Conservation (phyloP, 208 protist species). For the Crithidia mellificae region DNA sequence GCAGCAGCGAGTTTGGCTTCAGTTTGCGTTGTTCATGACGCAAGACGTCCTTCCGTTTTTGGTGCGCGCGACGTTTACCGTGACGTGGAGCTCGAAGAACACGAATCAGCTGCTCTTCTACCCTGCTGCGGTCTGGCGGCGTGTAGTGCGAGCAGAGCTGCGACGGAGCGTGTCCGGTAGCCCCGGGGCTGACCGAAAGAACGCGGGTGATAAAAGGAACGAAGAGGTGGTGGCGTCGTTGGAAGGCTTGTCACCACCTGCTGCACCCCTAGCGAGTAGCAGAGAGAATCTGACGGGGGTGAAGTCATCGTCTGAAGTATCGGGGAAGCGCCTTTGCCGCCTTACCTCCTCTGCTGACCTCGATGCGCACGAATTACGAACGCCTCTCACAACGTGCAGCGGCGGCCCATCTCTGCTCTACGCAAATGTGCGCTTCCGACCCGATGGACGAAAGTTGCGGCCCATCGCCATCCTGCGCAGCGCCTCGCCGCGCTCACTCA, state of each 20-base stretch:
- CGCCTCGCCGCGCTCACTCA: slow-evolving; percentile 27
- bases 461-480: slow-evolving; percentile 64
- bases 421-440: slow-evolving; percentile 56
- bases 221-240: no score
- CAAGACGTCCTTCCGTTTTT: slow-evolving; percentile 71
- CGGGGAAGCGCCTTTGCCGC: not conserved
- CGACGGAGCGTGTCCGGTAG: slow-evolving; percentile 9
- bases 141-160: slow-evolving; percentile 50
- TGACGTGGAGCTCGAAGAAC: slow-evolving; percentile 63
- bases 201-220: not conserved
- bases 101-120: slow-evolving; percentile 56
- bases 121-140: slow-evolving; percentile 48
- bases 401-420: slow-evolving; percentile 36
- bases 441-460: slow-evolving; percentile 67
- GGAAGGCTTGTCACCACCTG: no score
- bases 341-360: not conserved
- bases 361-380: not conserved
- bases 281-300: no score
- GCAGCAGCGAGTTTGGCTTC: slow-evolving; percentile 70
- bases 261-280: no score
- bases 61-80: slow-evolving; percentile 53
- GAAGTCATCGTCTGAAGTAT: no score
- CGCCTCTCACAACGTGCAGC: slow-evolving; percentile 6
- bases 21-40: slow-evolving; percentile 67
- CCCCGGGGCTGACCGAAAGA: not conserved